A percentile compares a stretch with the other conserved stretches of the same genome.
Evolutionary conservation across 768 basidiomycete species (phyloP).

Genomic region (Naganishia randhawae): DNA sequence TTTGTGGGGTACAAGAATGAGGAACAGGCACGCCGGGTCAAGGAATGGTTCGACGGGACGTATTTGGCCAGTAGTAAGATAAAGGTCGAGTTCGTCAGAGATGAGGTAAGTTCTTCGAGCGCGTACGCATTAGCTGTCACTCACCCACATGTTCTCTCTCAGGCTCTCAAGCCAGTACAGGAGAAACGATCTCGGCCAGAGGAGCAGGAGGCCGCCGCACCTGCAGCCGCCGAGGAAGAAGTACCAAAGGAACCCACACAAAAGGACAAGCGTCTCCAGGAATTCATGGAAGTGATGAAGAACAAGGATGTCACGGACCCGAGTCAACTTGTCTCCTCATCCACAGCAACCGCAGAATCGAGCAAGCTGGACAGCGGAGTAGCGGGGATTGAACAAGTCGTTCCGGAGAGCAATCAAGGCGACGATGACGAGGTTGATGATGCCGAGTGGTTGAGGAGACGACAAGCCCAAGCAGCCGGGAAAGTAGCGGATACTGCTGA

Average conservation of each 20-base stretch:
- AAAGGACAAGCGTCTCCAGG: conserved; percentile 57
- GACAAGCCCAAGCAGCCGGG: conserved; percentile 33
- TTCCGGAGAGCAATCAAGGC: conserved; percentile 31
- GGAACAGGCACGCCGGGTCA: conserved; percentile 68
- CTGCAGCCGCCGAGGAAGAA: background rate
- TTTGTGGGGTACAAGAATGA: conserved; percentile 86
- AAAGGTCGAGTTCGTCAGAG: conserved; percentile 62
- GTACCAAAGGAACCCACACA: conserved; percentile 28
- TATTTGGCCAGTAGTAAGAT: conserved; percentile 78
- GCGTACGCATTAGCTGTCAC: too few species aligned
- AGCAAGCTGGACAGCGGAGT: conserved; percentile 32
- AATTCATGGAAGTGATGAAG: conserved; percentile 74
- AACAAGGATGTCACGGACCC: conserved; percentile 33
- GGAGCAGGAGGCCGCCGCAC: background rate
- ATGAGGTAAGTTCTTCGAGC: conserved; percentile 63
- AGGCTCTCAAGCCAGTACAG: conserved; percentile 14
- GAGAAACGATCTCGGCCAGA: conserved; percentile 23
- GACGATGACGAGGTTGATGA: conserved; percentile 47
- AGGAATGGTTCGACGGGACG: conserved; percentile 77
- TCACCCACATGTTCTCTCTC: too few species aligned
- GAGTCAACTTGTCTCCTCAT: conserved; percentile 1
- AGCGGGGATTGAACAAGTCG: conserved; percentile 34
- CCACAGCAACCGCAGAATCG: conserved; percentile 31
- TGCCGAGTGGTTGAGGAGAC: conserved; percentile 49
- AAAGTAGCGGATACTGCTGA: conserved; percentile 3